Base-by-base conservation (phyloP, 768 basidiomycete species). In the Amanita muscaria region DNA sequence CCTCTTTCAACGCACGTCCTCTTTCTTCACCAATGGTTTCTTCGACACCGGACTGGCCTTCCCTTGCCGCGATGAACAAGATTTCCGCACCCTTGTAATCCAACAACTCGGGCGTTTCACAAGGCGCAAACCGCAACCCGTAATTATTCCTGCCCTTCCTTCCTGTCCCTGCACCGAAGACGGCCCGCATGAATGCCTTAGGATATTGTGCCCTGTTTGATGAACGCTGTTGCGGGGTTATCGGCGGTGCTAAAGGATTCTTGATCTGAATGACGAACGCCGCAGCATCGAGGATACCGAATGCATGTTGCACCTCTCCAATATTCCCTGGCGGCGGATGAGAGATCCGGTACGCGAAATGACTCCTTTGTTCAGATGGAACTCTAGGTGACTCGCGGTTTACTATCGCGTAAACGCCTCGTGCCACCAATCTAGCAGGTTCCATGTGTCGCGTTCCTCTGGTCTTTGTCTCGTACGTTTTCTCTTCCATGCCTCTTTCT, bases 221-320 rank as follows among this genome's bases (percentile, higher is more conserved):
- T 0, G 56, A 47, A 23, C 54, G 60, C 34, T 63, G 64, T 21
- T 50, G 56, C 0, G 64, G 62, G 1, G 56, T 67, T 3, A 63
- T 63, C 2, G 60, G 58, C 0, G 73, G 67, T 9, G 73, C 73
- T 0, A 72, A 60, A 1, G 77, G 77, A 48, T 80, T 80, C 62
- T 79, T 81, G 38, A 80, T 73, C 49, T 81, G 78, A 4, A 82
- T 30, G 12, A 77, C 62, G 50, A 80, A 82, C 0, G 73, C 73
- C 0, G 73, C 74, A 0, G 73, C 70, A 1, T 61, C 59, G 40
- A 68, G 59, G 44, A 83, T 76, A 3, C 77, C 76, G 4, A 84
- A 62, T 5, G 64, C 71, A 15, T 63, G 53, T 47, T 82, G 82
- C 0, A 80, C 78, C 3, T 76, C 69, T 8, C 77, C 75, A 30